Evolutionary conservation across 1,139 yeast genomes (phyloP).

Genomic region (Geotrichum aggregatum): DNA sequence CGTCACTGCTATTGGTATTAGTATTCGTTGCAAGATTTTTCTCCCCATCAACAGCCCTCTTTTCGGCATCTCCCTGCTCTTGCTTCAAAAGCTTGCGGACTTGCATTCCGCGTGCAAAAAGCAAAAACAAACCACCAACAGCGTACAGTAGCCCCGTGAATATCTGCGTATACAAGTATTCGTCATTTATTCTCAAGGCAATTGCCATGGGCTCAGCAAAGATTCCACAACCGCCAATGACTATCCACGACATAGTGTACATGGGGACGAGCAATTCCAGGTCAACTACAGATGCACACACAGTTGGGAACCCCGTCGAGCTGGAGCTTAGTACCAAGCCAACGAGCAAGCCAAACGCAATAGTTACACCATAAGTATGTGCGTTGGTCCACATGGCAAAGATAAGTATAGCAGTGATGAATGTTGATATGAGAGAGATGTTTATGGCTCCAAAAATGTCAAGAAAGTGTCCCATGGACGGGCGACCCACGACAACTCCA

Average conservation of each 20-base stretch:
- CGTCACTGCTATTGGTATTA: not conserved
- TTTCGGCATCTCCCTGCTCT: not conserved
- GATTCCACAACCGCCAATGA: constrained; percentile 46
- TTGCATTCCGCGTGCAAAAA: constrained; percentile 9
- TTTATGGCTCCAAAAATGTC: constrained; percentile 60
- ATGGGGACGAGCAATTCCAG: constrained; percentile 53
- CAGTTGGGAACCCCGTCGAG: constrained; percentile 39
- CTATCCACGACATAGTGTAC: constrained; percentile 55
- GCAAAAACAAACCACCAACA: constrained; percentile 2
- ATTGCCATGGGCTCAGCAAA: constrained; percentile 40
- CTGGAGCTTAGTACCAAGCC: constrained; percentile 54
- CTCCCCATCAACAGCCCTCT: not conserved
- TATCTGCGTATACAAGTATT: constrained; percentile 57
- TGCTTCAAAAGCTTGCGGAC: not conserved
- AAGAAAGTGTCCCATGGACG: constrained; percentile 54
- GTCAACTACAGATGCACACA: constrained; percentile 48
- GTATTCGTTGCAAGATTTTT: not conserved
- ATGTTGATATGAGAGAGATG: constrained; percentile 40
- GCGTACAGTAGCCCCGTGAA: constrained; percentile 47
- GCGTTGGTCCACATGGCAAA: constrained; percentile 65
- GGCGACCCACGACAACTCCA: constrained; percentile 64
- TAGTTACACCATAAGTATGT: constrained; percentile 50
- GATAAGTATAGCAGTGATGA: constrained; percentile 34
- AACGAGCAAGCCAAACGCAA: constrained; percentile 45
- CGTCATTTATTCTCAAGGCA: constrained; percentile 35